Percentiles rank a stretch among this genome's conserved stretches.
Evolutionary conservation across 805 yeast species (phyloP).

Genomic region (Candida dajiaensis): DNA sequence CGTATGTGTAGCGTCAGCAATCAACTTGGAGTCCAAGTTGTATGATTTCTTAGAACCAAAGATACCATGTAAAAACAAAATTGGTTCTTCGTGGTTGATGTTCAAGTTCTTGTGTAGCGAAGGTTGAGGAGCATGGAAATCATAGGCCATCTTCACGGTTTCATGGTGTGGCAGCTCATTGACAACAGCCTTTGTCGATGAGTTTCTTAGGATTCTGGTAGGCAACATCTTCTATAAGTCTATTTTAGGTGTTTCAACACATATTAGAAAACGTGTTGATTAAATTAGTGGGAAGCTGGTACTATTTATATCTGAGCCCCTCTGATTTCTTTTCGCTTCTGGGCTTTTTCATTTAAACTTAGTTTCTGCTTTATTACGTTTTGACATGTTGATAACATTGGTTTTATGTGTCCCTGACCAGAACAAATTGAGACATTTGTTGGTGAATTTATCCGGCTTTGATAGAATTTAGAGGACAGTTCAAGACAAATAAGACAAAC

Average conservation of each 20-base stretch:
- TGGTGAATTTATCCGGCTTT: not conserved
- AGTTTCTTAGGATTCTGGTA: constrained; percentile 60
- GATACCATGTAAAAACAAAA: constrained; percentile 43
- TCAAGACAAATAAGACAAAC: too few relatives aligned
- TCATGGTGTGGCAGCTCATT: constrained; percentile 60
- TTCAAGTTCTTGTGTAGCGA: constrained; percentile 20
- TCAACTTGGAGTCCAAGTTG: constrained; percentile 30
- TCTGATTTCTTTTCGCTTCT: not conserved
- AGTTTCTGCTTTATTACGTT: not conserved
- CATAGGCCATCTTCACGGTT: constrained; percentile 28
- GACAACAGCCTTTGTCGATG: constrained; percentile 41
- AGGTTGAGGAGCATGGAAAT: constrained; percentile 22
- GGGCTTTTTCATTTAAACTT: not conserved
- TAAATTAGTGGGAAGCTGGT: not conserved
- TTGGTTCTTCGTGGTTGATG: constrained; percentile 24
- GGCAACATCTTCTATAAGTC: constrained; percentile 16
- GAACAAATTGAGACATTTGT: not conserved
- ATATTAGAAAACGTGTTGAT: too few relatives aligned
- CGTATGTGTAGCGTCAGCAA: constrained; percentile 28
- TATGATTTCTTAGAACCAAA: constrained; percentile 43
- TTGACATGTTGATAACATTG: not conserved
- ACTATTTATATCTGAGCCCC: not conserved
- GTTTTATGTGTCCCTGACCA: not conserved
- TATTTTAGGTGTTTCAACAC: too few relatives aligned
- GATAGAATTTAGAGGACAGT: not conserved